phyloP scores from a whole-genome alignment of 352 stramenopile genomes.

The Phytophthora pinifolia region DNA sequence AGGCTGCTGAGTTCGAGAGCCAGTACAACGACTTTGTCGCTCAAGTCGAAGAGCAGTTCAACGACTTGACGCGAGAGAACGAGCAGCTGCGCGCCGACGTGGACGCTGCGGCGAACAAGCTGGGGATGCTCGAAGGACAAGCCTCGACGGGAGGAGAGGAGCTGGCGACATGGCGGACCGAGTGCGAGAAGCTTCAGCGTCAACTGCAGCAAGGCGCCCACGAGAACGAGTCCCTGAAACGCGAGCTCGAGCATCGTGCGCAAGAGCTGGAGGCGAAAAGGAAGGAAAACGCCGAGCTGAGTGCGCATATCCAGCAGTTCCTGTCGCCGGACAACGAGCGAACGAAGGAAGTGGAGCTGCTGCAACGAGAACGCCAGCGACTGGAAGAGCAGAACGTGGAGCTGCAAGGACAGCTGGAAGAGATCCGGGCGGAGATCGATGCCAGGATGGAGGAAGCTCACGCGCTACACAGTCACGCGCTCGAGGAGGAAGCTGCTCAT shows the following conservation, averaged over 20 bases:
- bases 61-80: conserved; percentile 50
- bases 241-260: conserved; percentile 51
- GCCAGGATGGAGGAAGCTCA: conserved; percentile 51
- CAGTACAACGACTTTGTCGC: conserved; percentile 60
- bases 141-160: conserved; percentile 36
- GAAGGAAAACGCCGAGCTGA: conserved; percentile 52
- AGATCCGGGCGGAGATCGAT: conserved; percentile 40
- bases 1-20: conserved; percentile 51
- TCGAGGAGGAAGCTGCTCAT: conserved; percentile 54
- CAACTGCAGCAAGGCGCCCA: conserved; percentile 38
- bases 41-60: conserved; percentile 54
- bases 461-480: conserved; percentile 35
- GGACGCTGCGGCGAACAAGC: conserved; percentile 48
- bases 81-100: conserved; percentile 54
- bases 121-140: conserved; percentile 33
- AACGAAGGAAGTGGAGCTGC: conserved; percentile 53
- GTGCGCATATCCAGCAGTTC: conserved; percentile 55
- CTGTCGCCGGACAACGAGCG: conserved; percentile 54
- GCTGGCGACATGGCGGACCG: conserved; percentile 45
- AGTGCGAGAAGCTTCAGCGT: conserved; percentile 49
- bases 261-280: conserved; percentile 52
- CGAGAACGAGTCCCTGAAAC: conserved; percentile 47
- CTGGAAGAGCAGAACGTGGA: conserved; percentile 67
- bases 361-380: conserved; percentile 50
- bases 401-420: conserved; percentile 46